Evolutionary conservation across 768 basidiomycete species (phyloP).

Genomic region (Pulveroboletus sp.): DNA sequence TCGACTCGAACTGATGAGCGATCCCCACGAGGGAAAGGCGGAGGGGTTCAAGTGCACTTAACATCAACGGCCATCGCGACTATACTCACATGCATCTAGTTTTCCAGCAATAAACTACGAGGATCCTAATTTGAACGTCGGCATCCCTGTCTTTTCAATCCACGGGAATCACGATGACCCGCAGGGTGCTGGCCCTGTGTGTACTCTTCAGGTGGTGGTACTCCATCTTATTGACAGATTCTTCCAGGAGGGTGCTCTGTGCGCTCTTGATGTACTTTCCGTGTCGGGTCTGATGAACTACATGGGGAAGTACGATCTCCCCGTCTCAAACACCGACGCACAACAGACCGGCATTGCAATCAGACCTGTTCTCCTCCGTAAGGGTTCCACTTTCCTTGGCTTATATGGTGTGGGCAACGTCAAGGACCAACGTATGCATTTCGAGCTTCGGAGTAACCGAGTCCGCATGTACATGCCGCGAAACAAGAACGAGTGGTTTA

Average conservation of each 20-base stretch:
- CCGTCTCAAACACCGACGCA: conserved; percentile 61
- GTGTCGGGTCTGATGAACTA: conserved; percentile 94
- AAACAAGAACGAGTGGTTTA: conserved; percentile 92
- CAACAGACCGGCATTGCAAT: conserved; percentile 75
- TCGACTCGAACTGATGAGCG: conserved; percentile 87
- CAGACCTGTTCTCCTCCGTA: conserved; percentile 84
- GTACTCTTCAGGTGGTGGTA: conserved; percentile 25
- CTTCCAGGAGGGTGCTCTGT: conserved; percentile 87
- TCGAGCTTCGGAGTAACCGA: conserved; percentile 88
- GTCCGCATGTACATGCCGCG: conserved; percentile 96
- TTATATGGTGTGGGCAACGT: conserved; percentile 96
- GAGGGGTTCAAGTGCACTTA: conserved; percentile 75
- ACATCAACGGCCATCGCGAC: background rate
- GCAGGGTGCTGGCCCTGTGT: conserved; percentile 87
- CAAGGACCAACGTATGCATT: conserved; percentile 95
- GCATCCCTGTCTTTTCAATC: conserved; percentile 97
- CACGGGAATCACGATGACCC: conserved; percentile 99
- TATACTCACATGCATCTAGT: conserved; percentile 37
- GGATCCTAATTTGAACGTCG: conserved; percentile 91
- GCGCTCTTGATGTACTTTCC: conserved; percentile 91
- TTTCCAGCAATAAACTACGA: conserved; percentile 98
- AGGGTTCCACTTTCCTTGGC: conserved; percentile 83
- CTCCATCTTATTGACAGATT: background rate
- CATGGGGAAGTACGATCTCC: conserved; percentile 94
- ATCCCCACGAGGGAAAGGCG: conserved; percentile 87